Conservation (phyloP, 352 stramenopile species). For the Phytophthora boehmeriae region DNA sequence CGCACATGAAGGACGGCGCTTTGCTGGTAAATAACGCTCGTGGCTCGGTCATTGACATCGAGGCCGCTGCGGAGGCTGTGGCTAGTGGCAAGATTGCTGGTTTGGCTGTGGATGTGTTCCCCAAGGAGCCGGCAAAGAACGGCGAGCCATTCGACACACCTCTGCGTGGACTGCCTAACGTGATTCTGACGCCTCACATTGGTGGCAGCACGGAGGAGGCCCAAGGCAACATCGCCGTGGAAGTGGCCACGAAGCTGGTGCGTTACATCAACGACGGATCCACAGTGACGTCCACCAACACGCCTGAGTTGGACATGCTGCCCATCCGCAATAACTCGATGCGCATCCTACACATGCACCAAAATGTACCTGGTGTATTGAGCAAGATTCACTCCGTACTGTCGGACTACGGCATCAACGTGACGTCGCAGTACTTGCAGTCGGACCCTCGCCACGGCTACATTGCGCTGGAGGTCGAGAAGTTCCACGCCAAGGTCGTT, state of each 20-base stretch:
- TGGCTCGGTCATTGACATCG: slow-evolving; percentile 94
- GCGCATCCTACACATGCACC: slow-evolving; percentile 88
- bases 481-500: slow-evolving; percentile 83
- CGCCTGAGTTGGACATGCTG: slow-evolving; percentile 81
- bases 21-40: slow-evolving; percentile 96
- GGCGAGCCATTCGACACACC: slow-evolving; percentile 83
- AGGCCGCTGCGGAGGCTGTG: slow-evolving; percentile 91
- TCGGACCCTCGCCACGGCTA: slow-evolving; percentile 83
- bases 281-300: slow-evolving; percentile 82
- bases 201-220: slow-evolving; percentile 96
- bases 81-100: slow-evolving; percentile 82
- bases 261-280: slow-evolving; percentile 85
- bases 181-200: slow-evolving; percentile 95
- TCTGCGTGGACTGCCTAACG: slow-evolving; percentile 92
- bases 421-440: slow-evolving; percentile 86
- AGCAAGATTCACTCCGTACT: slow-evolving; percentile 88
- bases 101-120: slow-evolving; percentile 91
- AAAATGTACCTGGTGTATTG: slow-evolving; percentile 85
- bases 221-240: slow-evolving; percentile 91
- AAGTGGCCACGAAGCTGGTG: slow-evolving; percentile 82
- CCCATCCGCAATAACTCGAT: slow-evolving; percentile 77
- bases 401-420: slow-evolving; percentile 85
- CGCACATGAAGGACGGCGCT: slow-evolving; percentile 92
- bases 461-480: slow-evolving; percentile 82
- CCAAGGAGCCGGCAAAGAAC: slow-evolving; percentile 87